A percentile compares a stretch with the other conserved stretches of the same genome.
Conservation (phyloP, 2,329 filamentous ascomycete genomes). For the Ophiostoma sp. region DNA sequence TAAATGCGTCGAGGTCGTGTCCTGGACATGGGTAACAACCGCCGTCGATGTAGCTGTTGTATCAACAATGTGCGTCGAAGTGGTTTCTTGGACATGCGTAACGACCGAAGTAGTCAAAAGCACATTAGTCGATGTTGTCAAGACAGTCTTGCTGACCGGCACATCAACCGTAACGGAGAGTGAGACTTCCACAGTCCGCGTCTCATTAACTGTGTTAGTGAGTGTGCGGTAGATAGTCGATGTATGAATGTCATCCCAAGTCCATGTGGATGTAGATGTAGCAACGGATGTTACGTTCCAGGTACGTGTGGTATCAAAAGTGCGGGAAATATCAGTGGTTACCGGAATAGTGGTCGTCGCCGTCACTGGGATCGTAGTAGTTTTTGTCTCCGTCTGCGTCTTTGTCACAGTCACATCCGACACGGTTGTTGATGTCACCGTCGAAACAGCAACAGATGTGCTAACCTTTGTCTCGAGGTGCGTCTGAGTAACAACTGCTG, state of each 20-base stretch:
- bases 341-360: not conserved
- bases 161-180: not conserved
- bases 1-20: conserved; percentile 4
- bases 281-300: not conserved
- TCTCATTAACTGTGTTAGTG: conserved; percentile 10
- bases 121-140: not conserved
- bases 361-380: not conserved
- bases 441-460: not conserved
- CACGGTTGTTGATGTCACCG: not conserved
- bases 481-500: not conserved
- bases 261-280: not conserved
- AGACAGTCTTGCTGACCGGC: not conserved
- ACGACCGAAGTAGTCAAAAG: not conserved
- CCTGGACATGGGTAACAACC: not conserved
- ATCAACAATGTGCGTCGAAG: not conserved
- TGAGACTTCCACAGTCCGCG: conserved; percentile 12
- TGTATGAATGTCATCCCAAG: not conserved
- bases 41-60: not conserved
- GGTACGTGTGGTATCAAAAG: not conserved
- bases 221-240: conserved; percentile 21
- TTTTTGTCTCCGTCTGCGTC: conserved; percentile 10
- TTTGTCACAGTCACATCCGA: conserved; percentile 17
- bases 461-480: not conserved
- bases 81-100: not conserved
- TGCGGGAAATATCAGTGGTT: not conserved